phyloP scores from a whole-genome alignment of 2,329 filamentous ascomycete species.

The Lasiodiplodia citricola region DNA sequence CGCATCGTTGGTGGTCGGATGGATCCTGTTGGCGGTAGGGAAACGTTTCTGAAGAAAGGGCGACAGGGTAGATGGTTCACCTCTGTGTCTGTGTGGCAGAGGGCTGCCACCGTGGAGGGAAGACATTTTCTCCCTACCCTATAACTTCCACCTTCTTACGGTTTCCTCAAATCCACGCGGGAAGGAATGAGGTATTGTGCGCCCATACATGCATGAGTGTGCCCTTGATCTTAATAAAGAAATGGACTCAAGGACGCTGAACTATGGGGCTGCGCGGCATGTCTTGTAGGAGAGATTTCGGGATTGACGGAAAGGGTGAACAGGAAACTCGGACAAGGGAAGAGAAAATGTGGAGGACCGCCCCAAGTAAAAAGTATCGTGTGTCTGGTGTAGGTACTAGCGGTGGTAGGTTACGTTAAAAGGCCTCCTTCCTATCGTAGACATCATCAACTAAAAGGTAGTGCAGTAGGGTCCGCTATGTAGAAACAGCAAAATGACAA shows the following conservation, averaged over 20 bases:
- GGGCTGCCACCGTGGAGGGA: not conserved
- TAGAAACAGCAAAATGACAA: conserved; percentile 5
- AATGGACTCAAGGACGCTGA: not conserved
- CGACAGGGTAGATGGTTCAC: not conserved
- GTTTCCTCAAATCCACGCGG: not conserved
- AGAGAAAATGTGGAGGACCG: not conserved
- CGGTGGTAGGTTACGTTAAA: conserved; percentile 22
- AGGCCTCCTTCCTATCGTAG: conserved; percentile 24
- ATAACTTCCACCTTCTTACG: not conserved
- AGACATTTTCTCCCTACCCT: not conserved
- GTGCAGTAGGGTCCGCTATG: conserved; percentile 21
- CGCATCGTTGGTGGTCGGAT: too few relatives aligned
- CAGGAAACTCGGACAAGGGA: not conserved
- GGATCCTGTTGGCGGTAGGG: too few relatives aligned
- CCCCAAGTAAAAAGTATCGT: conserved; percentile 4
- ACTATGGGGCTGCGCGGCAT: not conserved
- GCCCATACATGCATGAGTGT: conserved; percentile 6
- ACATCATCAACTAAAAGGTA: conserved; percentile 24
- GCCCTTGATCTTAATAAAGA: not conserved
- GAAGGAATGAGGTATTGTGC: conserved; percentile 7
- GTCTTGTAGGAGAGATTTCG: too few relatives aligned
- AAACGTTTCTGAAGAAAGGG: not conserved
- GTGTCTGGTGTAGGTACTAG: conserved; percentile 18
- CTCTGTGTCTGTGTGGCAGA: not conserved
- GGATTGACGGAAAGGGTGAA: not conserved